Conservation (phyloP, 2,329 filamentous ascomycete genomes). For the Cryphonectria radicalis region DNA sequence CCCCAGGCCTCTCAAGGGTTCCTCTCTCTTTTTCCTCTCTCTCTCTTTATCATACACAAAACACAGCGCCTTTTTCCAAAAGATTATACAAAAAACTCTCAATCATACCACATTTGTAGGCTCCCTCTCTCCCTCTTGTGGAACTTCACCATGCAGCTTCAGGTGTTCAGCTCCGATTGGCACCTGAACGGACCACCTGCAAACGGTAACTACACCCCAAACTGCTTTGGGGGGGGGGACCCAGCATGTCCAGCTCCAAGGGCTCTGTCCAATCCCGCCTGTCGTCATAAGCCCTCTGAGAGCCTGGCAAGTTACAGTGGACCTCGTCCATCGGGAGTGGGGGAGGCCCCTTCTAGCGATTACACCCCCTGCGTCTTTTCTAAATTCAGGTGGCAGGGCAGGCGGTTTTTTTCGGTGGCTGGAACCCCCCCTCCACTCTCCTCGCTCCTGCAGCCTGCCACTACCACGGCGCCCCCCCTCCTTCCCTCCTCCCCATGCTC, state of each 20-base stretch:
- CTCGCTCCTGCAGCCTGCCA: not conserved
- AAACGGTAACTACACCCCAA: not conserved
- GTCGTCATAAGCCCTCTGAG: constrained; percentile 14
- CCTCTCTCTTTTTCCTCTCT: not conserved
- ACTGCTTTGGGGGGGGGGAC: not conserved
- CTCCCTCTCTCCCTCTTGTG: not conserved
- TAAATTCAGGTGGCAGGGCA: constrained; percentile 18
- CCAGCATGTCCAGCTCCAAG: not conserved
- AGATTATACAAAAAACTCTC: no score
- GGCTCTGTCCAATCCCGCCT: constrained; percentile 8
- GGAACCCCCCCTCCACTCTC: not conserved
- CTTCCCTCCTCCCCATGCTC: no score
- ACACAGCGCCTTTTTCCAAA: not conserved
- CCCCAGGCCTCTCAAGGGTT: not conserved
- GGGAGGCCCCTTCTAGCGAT: not conserved
- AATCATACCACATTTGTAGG: not conserved
- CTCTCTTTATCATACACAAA: not conserved
- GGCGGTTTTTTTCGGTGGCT: constrained; percentile 10
- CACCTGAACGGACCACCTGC: not conserved
- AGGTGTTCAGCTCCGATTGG: constrained; percentile 1
- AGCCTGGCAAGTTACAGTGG: not conserved
- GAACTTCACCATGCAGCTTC: constrained; percentile 3
- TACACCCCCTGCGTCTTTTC: constrained; percentile 8
- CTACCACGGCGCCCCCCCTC: no score
- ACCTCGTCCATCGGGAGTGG: constrained; percentile 1